Evolutionary conservation across 768 basidiomycete genomes (phyloP).

Genomic region (Suillus alpinus): DNA sequence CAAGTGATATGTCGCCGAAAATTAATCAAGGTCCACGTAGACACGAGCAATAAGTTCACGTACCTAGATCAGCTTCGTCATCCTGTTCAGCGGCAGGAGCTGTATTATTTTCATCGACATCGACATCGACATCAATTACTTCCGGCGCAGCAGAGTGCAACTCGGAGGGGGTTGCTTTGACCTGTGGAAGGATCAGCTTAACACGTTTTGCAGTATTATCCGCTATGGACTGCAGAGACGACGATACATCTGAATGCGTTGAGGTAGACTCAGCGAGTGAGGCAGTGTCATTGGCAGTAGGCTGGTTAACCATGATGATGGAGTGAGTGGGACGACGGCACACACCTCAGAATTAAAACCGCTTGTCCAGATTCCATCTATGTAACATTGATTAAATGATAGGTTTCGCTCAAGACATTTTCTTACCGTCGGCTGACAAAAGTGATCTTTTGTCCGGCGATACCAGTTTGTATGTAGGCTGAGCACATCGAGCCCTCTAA

Average conservation of each 20-base stretch:
- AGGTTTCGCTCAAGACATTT: neutral
- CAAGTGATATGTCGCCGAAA: neutral
- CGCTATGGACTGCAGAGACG: neutral
- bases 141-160: constrained; percentile 7
- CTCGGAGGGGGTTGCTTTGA: neutral
- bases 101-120: neutral
- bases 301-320: no score
- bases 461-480: constrained; percentile 36
- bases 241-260: no score
- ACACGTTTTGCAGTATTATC: neutral
- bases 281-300: no score
- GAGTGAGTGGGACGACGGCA: neutral
- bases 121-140: neutral
- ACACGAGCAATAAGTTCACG: neutral
- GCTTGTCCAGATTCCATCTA: constrained; percentile 33
- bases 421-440: constrained; percentile 38
- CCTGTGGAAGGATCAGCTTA: neutral
- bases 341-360: constrained; percentile 41
- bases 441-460: constrained; percentile 26
- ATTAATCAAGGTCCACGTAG: neutral
- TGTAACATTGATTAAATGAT: neutral
- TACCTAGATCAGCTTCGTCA: neutral
- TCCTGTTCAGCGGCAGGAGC: neutral
- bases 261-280: no score
- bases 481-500: constrained; percentile 37